Evolutionary conservation across 352 stramenopile genomes (phyloP).

Genomic region (Phytopythium chamaehyphon): DNA sequence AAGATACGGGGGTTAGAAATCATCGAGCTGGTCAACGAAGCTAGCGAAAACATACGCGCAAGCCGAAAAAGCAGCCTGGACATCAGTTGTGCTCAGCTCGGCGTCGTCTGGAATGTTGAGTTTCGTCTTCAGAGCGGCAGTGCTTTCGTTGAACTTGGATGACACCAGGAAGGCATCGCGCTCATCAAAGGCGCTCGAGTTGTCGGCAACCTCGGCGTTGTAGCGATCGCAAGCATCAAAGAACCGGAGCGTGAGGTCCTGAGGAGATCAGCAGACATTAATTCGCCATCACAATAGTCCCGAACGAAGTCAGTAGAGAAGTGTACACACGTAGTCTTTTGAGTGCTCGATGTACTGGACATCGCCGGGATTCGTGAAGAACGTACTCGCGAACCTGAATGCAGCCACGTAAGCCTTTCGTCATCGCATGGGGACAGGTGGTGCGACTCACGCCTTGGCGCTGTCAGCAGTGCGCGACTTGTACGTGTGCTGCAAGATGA

Average conservation of each 20-base stretch:
- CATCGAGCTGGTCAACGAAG: not conserved
- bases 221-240: constrained; percentile 67
- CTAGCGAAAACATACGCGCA: constrained; percentile 44
- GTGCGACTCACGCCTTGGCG: constrained; percentile 40
- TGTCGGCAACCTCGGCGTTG: constrained; percentile 45
- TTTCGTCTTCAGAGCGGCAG: constrained; percentile 19
- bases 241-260: constrained; percentile 63
- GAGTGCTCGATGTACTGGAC: constrained; percentile 51
- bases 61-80: constrained; percentile 47
- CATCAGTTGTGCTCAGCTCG: constrained; percentile 30
- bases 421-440: not conserved
- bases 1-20: constrained; percentile 1
- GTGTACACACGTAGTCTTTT: constrained; percentile 32
- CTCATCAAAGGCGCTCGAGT: constrained; percentile 38
- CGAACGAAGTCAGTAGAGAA: not conserved
- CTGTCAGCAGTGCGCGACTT: constrained; percentile 53
- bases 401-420: not conserved
- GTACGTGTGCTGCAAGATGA: constrained; percentile 55
- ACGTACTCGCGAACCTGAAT: constrained; percentile 46
- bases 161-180: constrained; percentile 32
- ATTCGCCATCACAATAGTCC: not conserved
- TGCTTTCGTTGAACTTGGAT: constrained; percentile 23
- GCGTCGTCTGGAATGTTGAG: constrained; percentile 32
- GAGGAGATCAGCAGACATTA: no score
- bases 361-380: constrained; percentile 50